A percentile compares a stretch with the other conserved stretches of the same genome.
Evolutionary conservation across 2,329 filamentous ascomycete species (phyloP).

Genomic region (Cercospora sojina): DNA sequence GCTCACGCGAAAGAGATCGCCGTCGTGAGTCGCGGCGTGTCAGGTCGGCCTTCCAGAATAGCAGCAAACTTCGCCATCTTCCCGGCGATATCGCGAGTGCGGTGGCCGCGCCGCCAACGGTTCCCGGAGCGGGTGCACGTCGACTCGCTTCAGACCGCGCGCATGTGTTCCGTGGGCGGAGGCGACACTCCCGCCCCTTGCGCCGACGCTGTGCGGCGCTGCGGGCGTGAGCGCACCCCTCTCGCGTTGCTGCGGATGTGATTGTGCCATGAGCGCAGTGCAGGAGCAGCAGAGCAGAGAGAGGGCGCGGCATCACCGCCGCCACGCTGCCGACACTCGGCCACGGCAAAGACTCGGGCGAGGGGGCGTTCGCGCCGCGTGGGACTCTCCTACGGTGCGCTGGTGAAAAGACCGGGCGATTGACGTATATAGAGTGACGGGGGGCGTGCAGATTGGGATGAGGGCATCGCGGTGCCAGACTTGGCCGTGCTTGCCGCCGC

Average conservation of each 20-base stretch:
- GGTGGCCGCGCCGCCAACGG: not conserved
- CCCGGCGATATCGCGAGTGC: not conserved
- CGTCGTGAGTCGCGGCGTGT: not conserved
- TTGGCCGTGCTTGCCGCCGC: not conserved
- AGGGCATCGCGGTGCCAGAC: not conserved
- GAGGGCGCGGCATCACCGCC: not conserved
- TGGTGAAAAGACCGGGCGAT: not conserved
- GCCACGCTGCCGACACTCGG: not conserved
- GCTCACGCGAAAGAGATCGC: not conserved
- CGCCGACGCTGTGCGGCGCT: not conserved
- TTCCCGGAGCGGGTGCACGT: not conserved
- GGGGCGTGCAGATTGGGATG: not conserved
- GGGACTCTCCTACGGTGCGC: not conserved
- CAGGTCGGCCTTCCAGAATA: not conserved
- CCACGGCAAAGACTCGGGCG: not conserved
- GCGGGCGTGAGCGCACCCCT: not conserved
- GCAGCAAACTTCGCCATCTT: not conserved
- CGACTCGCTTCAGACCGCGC: not conserved
- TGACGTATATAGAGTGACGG: not conserved
- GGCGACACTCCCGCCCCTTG: not conserved
- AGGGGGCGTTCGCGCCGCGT: not conserved
- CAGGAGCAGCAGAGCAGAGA: not conserved
- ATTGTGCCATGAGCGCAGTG: not conserved
- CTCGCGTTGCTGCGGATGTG: not conserved
- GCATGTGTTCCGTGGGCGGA: not conserved